Evolutionary conservation across 108 stramenopile genomes (phyloP), one percentile per base, ranked within the genome.

Genomic region (Conticribra weissflogii): DNA sequence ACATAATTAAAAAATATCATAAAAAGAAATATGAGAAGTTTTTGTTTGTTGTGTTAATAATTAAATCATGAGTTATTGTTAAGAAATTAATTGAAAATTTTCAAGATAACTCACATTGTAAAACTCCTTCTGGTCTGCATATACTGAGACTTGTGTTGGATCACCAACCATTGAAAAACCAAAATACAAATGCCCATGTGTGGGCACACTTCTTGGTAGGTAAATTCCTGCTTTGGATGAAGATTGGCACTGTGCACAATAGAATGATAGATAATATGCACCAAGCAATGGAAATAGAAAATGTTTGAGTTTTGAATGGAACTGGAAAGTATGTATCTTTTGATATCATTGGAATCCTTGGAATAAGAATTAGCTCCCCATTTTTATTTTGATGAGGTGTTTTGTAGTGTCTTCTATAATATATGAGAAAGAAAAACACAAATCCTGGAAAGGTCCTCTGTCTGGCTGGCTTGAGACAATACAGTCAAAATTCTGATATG

Each of bases 61-160:
- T n/a, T n/a, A n/a, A n/a, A n/a, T n/a, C n/a, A n/a, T n/a, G n/a
- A n/a, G n/a, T n/a, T n/a, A n/a, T n/a, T n/a, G n/a, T n/a, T n/a
- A n/a, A n/a, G n/a, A n/a, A n/a, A n/a, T n/a, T n/a, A n/a, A n/a
- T n/a, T n/a, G n/a, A n/a, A n/a, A n/a, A n/a, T n/a, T n/a, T n/a
- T n/a, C n/a, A n/a, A n/a, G n/a, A n/a, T n/a, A n/a, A n/a, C 19
- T 51, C 3, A 66, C 3, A 53, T 33, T 17, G 24, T 53, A 27
- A 66, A 69, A 59, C 29, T 57, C 68, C n/a, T 8, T 9, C 24
- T 69, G 68, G 51, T 69, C 56, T 29, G 57, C 55, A 51, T 50
- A 59, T 2, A 69, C 33, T 51, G 48, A 58, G 2, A 58, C 0
- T 33, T 18, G 25, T 3, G 47, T 18, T 18, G 68, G 56, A 36